These are phyloP conservation scores for Blastobotrys illinoisensis DNA, from an alignment of 1,139 yeast species.

Conservation along the genomic window DNA sequence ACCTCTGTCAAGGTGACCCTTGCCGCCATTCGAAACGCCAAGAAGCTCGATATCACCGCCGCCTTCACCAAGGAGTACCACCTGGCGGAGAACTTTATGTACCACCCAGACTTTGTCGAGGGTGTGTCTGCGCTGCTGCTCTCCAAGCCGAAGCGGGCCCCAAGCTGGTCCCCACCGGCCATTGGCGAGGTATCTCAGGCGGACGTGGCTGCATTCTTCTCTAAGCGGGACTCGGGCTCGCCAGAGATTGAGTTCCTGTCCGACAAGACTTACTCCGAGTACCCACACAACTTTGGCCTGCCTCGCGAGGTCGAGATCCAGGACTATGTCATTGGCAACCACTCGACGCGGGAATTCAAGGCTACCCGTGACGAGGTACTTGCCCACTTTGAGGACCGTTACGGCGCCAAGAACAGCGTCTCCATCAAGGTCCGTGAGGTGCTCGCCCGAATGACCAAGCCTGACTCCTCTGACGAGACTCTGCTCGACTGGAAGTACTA, in stretches of 20 bases:
- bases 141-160: conserved; percentile 50
- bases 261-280: conserved; percentile 50
- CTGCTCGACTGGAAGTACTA: conserved; percentile 55
- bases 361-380: conserved; percentile 63
- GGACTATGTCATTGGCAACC: conserved; percentile 61
- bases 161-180: conserved; percentile 46
- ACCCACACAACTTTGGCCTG: conserved; percentile 76
- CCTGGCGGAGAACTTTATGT: conserved; percentile 73
- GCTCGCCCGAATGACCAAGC: conserved; percentile 56
- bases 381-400: conserved; percentile 49
- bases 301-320: conserved; percentile 62
- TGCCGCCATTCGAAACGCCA: conserved; percentile 62
- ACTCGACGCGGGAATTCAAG: conserved; percentile 56
- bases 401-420: conserved; percentile 59
- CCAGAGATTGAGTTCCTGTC: conserved; percentile 38
- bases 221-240: conserved; percentile 23
- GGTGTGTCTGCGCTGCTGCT: conserved; percentile 73
- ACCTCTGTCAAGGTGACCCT: conserved; percentile 73
- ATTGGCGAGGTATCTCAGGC: conserved; percentile 30
- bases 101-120: conserved; percentile 58
- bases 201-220: conserved; percentile 26
- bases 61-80: conserved; percentile 71
- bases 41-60: conserved; percentile 51
- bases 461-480: conserved; percentile 50
- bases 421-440: conserved; percentile 50